Base-by-base conservation (phyloP, 495 filamentous ascomycete genomes). In the Chlorociboria aeruginascens region DNA sequence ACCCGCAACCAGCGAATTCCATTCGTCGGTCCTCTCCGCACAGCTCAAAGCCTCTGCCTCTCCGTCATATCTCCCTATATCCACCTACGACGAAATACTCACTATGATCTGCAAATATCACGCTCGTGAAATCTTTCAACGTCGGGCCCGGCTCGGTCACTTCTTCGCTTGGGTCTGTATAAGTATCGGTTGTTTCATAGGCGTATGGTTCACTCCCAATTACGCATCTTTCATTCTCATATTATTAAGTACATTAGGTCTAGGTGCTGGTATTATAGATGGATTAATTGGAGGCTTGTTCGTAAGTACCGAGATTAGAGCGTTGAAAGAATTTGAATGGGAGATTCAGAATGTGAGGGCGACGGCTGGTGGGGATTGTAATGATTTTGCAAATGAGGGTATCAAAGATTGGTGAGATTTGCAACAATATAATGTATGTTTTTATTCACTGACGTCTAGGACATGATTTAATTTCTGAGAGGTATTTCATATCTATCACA, bases 281-380 rank as follows among this genome's bases (percentile, higher is more conserved):
- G 89, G 90, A 0, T 59, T 97, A 30, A 83, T 96, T 60, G 86
- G 87, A 3, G 76, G 88, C 1, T 57, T 97, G 30, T 97, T 97
- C 56, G 80, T 95, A 52, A 78, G 80, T 10, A 77, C 76, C 54
- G 92, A 98, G 66, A 52, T 95, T 49, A 70, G 86, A 50, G 80
- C 86, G 11, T 66, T 98, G n/a, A 83, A 79, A 55, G 92, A 97
- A 67, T 97, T 96, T 66, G 80, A 92, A 57, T 95, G 88, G 83
- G 93, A 98, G 68, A 81, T 98, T 11, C 65, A 66, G 43, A 92
- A 83, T 65, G 82, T 82, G 32, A 78, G 64, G 51, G 59, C 46
- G 49, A 52, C 59, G 11, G 67, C 61, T 25, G 45, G 52, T 6
- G 58, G 55, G 11, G 53, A 54, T 4, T 0, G 14, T 14, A 39